These are phyloP conservation scores for Kwoniella bestiolae DNA, from an alignment of 768 basidiomycete species.

Conservation along the genomic window DNA sequence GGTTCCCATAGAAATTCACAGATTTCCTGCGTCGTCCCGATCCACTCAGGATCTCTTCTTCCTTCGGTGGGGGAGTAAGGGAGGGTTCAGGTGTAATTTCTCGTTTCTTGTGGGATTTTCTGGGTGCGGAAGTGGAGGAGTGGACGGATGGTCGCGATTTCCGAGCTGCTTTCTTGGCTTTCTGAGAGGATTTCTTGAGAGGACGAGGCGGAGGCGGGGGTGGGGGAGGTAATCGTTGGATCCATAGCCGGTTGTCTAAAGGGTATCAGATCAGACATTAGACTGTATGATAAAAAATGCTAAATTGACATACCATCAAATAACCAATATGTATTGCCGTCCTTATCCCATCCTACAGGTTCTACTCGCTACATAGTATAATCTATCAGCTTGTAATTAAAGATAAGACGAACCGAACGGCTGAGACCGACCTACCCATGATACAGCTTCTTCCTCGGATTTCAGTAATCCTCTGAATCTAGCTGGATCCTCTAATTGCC, in stretches of 20 bases:
- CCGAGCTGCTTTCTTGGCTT: constrained; percentile 39
- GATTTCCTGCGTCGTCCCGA: constrained; percentile 34
- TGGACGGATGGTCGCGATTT: constrained; percentile 26
- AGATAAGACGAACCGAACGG: constrained; percentile 9
- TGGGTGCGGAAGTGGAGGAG: constrained; percentile 8
- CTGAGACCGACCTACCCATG: constrained; percentile 41
- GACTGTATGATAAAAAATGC: neutral
- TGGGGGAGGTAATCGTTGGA: constrained; percentile 50
- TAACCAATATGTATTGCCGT: constrained; percentile 56
- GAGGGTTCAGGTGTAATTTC: constrained; percentile 28
- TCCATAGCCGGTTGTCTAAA: constrained; percentile 56
- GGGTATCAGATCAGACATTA: neutral
- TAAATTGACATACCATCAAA: constrained; percentile 53
- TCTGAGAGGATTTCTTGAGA: constrained; percentile 41
- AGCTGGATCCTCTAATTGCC: constrained; percentile 55
- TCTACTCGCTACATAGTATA: constrained; percentile 49
- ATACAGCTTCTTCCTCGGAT: constrained; percentile 50
- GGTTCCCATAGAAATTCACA: constrained; percentile 48
- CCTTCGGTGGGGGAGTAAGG: constrained; percentile 23
- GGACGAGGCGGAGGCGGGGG: constrained; percentile 37
- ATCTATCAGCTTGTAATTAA: neutral
- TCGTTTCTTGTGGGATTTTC: constrained; percentile 32
- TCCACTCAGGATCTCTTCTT: constrained; percentile 27
- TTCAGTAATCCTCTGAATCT: constrained; percentile 54
- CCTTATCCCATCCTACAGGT: constrained; percentile 57